Conservation (phyloP, 2,329 filamentous ascomycete genomes). For the Tolypocladium capitatum region DNA sequence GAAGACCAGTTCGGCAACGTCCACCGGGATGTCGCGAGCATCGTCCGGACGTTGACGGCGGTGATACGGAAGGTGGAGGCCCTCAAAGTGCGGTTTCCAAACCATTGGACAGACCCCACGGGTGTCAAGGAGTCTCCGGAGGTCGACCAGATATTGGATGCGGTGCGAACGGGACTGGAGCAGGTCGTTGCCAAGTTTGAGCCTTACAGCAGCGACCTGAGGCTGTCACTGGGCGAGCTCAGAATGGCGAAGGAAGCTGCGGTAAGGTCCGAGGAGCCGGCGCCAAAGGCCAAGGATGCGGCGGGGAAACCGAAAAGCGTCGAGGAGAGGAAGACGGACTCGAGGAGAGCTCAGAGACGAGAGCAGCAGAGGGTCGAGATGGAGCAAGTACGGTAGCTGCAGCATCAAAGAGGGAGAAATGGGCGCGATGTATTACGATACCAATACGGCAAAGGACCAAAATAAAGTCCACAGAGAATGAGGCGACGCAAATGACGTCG, state of each 20-base stretch:
- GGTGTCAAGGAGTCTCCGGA: constrained; percentile 44
- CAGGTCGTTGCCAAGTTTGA: constrained; percentile 60
- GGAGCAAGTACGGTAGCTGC: constrained; percentile 12
- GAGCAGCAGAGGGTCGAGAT: constrained; percentile 12
- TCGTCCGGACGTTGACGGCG: constrained; percentile 59
- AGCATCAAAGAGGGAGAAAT: background rate
- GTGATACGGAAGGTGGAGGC: constrained; percentile 57
- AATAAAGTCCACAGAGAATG: background rate
- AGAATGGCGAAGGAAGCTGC: constrained; percentile 57
- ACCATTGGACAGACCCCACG: constrained; percentile 70
- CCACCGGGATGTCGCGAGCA: constrained; percentile 62
- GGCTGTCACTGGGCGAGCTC: constrained; percentile 58
- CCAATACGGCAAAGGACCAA: background rate
- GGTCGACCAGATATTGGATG: constrained; percentile 55
- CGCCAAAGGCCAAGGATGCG: constrained; percentile 12
- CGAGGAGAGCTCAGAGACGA: constrained; percentile 8
- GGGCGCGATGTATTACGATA: background rate
- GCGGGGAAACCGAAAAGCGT: constrained; percentile 13
- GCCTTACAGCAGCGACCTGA: constrained; percentile 57
- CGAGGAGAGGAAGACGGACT: constrained; percentile 9
- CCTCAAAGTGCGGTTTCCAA: constrained; percentile 44
- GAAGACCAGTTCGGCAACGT: constrained; percentile 82
- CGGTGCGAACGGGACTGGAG: constrained; percentile 50
- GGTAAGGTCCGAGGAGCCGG: constrained; percentile 10
- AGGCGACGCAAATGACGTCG: background rate